phyloP scores from a whole-genome alignment of 352 stramenopile species.

The Globisporangium abappressorium region DNA sequence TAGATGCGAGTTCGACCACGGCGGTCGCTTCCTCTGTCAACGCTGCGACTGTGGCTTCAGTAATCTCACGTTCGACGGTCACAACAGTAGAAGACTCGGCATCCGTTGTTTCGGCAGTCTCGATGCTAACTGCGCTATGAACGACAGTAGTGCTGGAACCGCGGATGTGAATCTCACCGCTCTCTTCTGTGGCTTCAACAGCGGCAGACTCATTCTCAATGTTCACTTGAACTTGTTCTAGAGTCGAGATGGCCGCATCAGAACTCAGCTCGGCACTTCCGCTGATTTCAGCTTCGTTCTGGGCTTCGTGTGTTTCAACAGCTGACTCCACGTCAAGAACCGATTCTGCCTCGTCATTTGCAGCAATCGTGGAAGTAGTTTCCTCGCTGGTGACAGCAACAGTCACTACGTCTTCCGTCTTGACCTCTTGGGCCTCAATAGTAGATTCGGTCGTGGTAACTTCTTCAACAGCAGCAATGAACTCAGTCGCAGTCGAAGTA shows the following conservation, averaged over 20 bases:
- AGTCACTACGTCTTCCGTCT: not conserved
- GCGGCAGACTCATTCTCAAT: not conserved
- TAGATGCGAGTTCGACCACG: not conserved
- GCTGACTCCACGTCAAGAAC: not conserved
- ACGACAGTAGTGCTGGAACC: not conserved
- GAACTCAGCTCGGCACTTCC: not conserved
- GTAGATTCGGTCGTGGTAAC: not conserved
- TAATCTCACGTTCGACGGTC: not conserved
- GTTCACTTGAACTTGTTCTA: not conserved
- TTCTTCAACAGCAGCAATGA: not conserved
- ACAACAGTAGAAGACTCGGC: not conserved
- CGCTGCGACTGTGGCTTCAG: not conserved
- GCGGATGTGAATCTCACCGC: not conserved
- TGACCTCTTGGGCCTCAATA: not conserved
- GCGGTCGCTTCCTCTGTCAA: not conserved
- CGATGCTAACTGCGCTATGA: not conserved
- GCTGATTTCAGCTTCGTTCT: not conserved
- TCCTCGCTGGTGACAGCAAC: not conserved
- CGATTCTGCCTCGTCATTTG: slow-evolving; percentile 5
- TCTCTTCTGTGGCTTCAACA: not conserved
- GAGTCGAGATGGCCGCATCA: not conserved
- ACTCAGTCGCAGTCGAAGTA: not conserved
- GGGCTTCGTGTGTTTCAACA: not conserved
- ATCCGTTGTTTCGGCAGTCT: not conserved
- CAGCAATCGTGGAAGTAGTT: not conserved